phyloP scores from a whole-genome alignment of 2,329 filamentous ascomycete genomes.

The Aspergillus brunneoviolaceus region DNA sequence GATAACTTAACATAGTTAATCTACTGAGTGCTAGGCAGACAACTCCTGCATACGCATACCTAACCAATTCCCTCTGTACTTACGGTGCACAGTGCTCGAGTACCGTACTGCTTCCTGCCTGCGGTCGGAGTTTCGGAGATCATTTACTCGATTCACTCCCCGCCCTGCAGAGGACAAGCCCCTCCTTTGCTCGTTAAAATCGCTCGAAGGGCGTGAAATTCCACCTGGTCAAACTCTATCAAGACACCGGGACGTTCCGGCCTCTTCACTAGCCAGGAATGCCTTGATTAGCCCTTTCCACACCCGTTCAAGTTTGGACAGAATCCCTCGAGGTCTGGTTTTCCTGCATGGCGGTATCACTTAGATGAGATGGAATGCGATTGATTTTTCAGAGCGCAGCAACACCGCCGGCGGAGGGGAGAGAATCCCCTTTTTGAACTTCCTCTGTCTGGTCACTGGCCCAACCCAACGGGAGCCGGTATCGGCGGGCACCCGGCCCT shows the following conservation, averaged over 20 bases:
- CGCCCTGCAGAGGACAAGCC: constrained; percentile 15
- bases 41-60: too few relatives aligned
- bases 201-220: constrained; percentile 11
- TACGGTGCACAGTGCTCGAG: too few relatives aligned
- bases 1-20: too few relatives aligned
- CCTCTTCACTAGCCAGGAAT: neutral
- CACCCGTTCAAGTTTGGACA: neutral
- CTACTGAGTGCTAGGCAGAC: too few relatives aligned
- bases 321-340: neutral
- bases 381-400: neutral
- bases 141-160: constrained; percentile 28
- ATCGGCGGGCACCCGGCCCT: neutral
- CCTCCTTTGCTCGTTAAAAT: constrained; percentile 1
- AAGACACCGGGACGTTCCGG: constrained; percentile 10
- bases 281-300: neutral
- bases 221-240: constrained; percentile 13
- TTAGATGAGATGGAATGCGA: neutral
- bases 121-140: neutral
- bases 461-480: neutral
- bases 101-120: neutral
- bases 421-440: too few relatives aligned
- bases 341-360: neutral
- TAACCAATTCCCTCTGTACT: too few relatives aligned
- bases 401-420: neutral
- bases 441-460: too few relatives aligned